Conservation (phyloP, 1,284 basidiomycete genomes). For the Sporisorium scitamineum region DNA sequence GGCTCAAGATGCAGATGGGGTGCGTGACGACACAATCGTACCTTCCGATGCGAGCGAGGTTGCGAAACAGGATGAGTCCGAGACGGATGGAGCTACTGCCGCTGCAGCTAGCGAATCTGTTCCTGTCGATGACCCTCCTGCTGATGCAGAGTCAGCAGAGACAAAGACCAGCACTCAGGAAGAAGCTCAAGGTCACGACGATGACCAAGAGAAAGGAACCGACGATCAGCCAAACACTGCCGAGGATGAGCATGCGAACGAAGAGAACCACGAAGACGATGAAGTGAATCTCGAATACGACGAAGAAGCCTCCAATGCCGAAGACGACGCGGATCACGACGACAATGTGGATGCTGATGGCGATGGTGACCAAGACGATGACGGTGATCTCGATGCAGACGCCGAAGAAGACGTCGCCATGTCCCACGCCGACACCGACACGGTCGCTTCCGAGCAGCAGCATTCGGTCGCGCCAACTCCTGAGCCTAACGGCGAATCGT, state of each 20-base stretch:
- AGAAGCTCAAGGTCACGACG: neutral
- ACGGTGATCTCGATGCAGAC: slow-evolving; percentile 14
- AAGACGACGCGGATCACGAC: slow-evolving; percentile 24
- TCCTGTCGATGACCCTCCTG: neutral
- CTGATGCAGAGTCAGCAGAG: neutral
- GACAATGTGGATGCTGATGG: slow-evolving; percentile 29
- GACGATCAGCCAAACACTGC: neutral
- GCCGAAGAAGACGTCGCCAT: slow-evolving; percentile 9
- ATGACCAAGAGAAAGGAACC: neutral
- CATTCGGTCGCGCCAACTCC: slow-evolving; percentile 19
- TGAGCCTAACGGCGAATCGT: slow-evolving; percentile 15
- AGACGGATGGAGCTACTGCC: neutral
- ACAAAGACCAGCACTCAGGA: neutral
- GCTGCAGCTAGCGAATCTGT: neutral
- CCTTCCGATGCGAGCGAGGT: neutral
- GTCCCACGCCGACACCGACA: slow-evolving; percentile 23
- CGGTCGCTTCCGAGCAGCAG: slow-evolving; percentile 10
- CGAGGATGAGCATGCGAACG: slow-evolving; percentile 7
- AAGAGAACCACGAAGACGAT: slow-evolving; percentile 1
- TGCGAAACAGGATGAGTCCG: slow-evolving; percentile 2
- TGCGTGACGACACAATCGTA: no score
- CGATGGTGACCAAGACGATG: slow-evolving; percentile 6
- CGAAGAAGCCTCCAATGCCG: slow-evolving; percentile 10
- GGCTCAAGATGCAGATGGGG: slow-evolving; percentile 1
- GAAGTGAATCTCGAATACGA: slow-evolving; percentile 9